A percentile compares a stretch with the other conserved stretches of the same genome.
Evolutionary conservation across 129 eudicot genomes (phyloP).

Genomic region (Flaveria bidentis): DNA sequence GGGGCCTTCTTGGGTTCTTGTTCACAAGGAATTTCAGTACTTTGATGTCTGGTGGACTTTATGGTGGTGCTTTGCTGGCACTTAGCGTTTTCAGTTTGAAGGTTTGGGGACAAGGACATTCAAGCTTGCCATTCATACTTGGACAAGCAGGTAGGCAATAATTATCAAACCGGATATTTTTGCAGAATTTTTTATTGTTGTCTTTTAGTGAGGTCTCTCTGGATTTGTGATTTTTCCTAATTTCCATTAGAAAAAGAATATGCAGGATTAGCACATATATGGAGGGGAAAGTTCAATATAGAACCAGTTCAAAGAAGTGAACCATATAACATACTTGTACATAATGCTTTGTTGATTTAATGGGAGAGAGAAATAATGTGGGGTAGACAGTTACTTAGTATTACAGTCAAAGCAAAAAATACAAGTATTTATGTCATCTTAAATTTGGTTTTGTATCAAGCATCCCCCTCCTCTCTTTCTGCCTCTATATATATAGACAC

Average conservation of each 20-base stretch:
- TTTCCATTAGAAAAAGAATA: not conserved
- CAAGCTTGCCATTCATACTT: conserved; percentile 76
- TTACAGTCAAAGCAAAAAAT: not conserved
- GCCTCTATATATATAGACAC: too few relatives aligned
- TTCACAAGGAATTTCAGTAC: conserved; percentile 60
- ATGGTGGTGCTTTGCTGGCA: conserved; percentile 79
- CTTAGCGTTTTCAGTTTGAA: conserved; percentile 74
- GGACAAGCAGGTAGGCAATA: conserved; percentile 81
- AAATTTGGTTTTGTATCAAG: too few relatives aligned
- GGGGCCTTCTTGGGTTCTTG: conserved; percentile 71
- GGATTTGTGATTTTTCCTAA: not conserved
- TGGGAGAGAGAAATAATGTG: too few relatives aligned
- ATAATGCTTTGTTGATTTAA: too few relatives aligned
- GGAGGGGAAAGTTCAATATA: not conserved
- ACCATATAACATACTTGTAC: not conserved
- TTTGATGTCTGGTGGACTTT: conserved; percentile 58
- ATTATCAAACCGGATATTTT: not conserved
- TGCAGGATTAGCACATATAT: too few relatives aligned
- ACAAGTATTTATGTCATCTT: not conserved
- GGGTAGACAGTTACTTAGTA: too few relatives aligned
- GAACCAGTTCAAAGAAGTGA: not conserved
- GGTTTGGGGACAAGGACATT: conserved; percentile 88
- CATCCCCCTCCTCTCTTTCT: too few relatives aligned
- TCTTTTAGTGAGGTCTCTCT: not conserved
- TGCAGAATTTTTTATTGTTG: not conserved